Evolutionary conservation across 2,329 filamentous ascomycete genomes (phyloP).

Genomic region (Penicillium fuscoglaucum): DNA sequence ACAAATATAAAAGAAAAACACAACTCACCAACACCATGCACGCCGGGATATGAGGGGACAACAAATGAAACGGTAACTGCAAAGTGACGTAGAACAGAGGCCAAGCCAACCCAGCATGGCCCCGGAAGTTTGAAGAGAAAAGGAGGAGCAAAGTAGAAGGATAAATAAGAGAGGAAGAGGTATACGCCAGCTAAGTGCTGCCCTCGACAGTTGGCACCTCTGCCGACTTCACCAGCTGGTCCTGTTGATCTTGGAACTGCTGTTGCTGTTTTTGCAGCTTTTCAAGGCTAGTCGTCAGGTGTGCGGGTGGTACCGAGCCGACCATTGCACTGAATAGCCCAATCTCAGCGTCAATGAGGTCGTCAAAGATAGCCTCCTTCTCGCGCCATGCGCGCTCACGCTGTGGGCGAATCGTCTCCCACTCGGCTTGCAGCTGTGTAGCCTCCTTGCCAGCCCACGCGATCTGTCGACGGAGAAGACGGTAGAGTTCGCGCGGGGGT

Average conservation of each 20-base stretch:
- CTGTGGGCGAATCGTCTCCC: conserved; percentile 39
- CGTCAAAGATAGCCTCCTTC: conserved; percentile 47
- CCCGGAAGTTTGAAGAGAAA: background rate
- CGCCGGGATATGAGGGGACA: conserved; percentile 6
- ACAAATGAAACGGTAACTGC: background rate
- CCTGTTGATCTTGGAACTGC: conserved; percentile 23
- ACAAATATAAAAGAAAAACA: background rate
- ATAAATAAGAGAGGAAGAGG: background rate
- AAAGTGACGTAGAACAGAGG: background rate
- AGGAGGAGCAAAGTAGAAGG: background rate
- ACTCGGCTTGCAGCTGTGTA: conserved; percentile 40
- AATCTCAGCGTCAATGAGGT: conserved; percentile 46
- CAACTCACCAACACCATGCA: conserved; percentile 6
- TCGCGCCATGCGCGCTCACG: conserved; percentile 43
- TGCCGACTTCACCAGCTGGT: conserved; percentile 17
- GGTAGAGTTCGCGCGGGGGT: conserved; percentile 45
- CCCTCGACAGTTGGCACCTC: conserved; percentile 13
- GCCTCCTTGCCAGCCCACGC: conserved; percentile 50
- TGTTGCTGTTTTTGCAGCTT: conserved; percentile 27
- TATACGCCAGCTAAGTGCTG: conserved; percentile 6
- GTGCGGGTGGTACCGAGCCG: conserved; percentile 10
- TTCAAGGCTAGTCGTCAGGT: conserved; percentile 22
- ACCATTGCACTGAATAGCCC: conserved; percentile 35
- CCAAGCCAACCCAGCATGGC: background rate
- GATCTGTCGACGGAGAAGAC: conserved; percentile 49